Evolutionary conservation across 805 yeast species (phyloP), one percentile per base, ranked within the genome.

Genomic region (Lachancea fermentati): DNA sequence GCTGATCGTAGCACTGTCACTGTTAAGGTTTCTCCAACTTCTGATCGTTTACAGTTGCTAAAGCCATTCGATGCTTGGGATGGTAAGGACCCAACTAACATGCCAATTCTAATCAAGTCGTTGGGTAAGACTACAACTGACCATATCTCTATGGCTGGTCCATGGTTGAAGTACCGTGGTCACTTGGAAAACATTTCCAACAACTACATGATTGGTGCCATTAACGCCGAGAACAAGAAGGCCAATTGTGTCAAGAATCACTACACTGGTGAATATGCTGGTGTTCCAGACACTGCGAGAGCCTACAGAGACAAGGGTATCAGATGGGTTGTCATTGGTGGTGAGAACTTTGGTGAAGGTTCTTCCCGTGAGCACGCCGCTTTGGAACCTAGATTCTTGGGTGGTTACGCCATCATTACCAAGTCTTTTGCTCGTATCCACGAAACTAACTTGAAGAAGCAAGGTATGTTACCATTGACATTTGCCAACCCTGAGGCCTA

Each of bases 341-440:
- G 87, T 64, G 97, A 91, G 73, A 91, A 91, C 77, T 86, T 89
- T 62, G 98, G 98, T 78, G 98, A 91, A 77, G 98, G 98, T 75
- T 89, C 97, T 49, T 91, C 97, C 58, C 87, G 98, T 79, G 98
- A 91, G 75, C 98, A 91, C 69, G 98, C 97, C 65, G 98, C 98
- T 58, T 79, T 91, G 67, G 96, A 89, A 79, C 98, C 98, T 76
- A 85, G 98, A 77, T 93, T 72, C 89, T 78, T 91, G 66, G 97
- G 97, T 78, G 97, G 94, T 61, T 87, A 85, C 65, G 97, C 97
- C 58, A 91, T 91, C 72, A 85, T 91, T 64, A 87, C 96, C 68
- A 91, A 87, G 73, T 89, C 97, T 35, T 93, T 93, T 67, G 97
- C 97, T 54, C 86, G 97, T 76, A 93, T 91, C 62, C 98, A 91